Evolutionary conservation across 1,284 basidiomycete genomes (phyloP).

Genomic region (Cutaneotrichosporon sp.): DNA sequence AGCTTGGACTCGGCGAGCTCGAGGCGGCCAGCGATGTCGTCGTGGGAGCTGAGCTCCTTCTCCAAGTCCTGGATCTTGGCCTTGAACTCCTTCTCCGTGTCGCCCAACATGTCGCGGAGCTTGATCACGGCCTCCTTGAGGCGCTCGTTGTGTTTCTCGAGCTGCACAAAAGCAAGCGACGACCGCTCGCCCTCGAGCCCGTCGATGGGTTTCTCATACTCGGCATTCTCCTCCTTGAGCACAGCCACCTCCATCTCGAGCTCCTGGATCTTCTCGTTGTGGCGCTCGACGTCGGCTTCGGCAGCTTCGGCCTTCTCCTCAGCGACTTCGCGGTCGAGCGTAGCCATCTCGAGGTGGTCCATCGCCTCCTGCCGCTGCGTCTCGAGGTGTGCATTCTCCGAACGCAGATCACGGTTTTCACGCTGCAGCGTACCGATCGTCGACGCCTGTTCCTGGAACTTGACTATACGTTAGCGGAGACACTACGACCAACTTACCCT

Average conservation of each 20-base stretch:
- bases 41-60: constrained; percentile 62
- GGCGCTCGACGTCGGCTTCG: constrained; percentile 67
- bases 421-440: constrained; percentile 66
- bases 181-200: constrained; percentile 54
- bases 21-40: constrained; percentile 55
- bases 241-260: constrained; percentile 78
- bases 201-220: constrained; percentile 49
- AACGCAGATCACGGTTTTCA: constrained; percentile 62
- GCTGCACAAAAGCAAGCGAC: constrained; percentile 76
- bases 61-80: constrained; percentile 80
- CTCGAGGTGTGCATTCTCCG: constrained; percentile 59
- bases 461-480: constrained; percentile 51
- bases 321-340: constrained; percentile 94
- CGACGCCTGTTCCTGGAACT: constrained; percentile 71
- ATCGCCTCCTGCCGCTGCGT: constrained; percentile 62
- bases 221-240: constrained; percentile 57
- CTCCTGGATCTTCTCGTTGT: constrained; percentile 72
- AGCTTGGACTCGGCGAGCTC: constrained; percentile 74
- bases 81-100: constrained; percentile 80
- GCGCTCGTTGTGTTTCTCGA: constrained; percentile 93
- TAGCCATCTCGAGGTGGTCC: constrained; percentile 89
- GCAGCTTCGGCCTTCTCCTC: constrained; percentile 85
- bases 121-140: constrained; percentile 88
- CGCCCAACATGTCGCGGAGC: constrained; percentile 81
- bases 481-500: constrained; percentile 44